Evolutionary conservation across 495 filamentous ascomycete species (phyloP).

Genomic region (Hypomontagnella monticulosa): DNA sequence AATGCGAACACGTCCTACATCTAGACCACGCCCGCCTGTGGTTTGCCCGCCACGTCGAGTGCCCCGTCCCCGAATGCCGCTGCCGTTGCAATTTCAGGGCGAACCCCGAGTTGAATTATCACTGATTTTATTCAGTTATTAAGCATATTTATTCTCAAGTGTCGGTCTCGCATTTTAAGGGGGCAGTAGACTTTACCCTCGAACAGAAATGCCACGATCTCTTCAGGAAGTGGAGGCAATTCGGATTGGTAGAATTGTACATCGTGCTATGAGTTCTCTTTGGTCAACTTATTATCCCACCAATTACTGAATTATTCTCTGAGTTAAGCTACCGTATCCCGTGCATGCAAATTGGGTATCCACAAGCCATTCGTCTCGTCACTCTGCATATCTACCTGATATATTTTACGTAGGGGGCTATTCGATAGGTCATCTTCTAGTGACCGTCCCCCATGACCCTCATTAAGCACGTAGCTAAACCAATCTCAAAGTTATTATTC

Average conservation of each 20-base stretch:
- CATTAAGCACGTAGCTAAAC: neutral
- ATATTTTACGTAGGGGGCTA: neutral
- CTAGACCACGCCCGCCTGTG: constrained; percentile 87
- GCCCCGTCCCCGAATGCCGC: constrained; percentile 87
- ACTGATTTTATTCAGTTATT: constrained; percentile 24
- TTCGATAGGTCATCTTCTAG: too few species aligned
- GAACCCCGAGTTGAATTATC: constrained; percentile 60
- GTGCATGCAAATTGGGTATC: neutral
- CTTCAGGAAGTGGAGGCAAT: neutral
- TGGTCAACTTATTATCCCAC: neutral
- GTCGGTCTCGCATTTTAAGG: neutral
- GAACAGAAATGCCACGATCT: constrained; percentile 5
- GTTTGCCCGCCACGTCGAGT: constrained; percentile 83
- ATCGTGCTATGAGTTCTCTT: constrained; percentile 1
- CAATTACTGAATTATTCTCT: neutral
- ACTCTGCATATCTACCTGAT: neutral
- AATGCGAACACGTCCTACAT: constrained; percentile 91
- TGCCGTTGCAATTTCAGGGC: constrained; percentile 76
- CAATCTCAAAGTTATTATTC: neutral
- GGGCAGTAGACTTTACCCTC: neutral
- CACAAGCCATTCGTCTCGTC: neutral
- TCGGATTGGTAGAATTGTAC: neutral
- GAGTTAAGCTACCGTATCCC: neutral
- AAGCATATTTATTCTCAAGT: neutral
- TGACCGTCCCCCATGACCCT: too few species aligned